Evolutionary conservation across 352 stramenopile species (phyloP).

Genomic region (Globisporangium apiculatum): DNA sequence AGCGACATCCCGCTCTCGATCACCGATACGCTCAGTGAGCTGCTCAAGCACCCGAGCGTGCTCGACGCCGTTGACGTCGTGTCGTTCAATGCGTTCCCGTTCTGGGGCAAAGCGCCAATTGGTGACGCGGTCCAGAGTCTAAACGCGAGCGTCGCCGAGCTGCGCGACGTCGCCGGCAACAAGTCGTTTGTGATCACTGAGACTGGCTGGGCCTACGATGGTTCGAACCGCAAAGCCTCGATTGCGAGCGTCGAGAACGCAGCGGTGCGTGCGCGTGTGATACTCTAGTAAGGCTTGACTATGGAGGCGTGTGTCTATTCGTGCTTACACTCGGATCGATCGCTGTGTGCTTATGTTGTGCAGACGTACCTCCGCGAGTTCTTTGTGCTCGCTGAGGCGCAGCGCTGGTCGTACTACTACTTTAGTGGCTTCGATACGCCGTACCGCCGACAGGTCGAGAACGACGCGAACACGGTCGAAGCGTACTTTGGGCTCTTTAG

Average conservation of each 20-base stretch:
- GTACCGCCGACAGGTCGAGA: slow-evolving; percentile 15
- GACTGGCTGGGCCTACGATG: slow-evolving; percentile 53
- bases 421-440: slow-evolving; percentile 25
- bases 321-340: too few relatives aligned
- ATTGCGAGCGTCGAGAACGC: slow-evolving; percentile 26
- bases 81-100: slow-evolving; percentile 59
- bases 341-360: neutral
- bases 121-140: slow-evolving; percentile 31
- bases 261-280: slow-evolving; percentile 8
- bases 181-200: slow-evolving; percentile 67
- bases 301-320: too few relatives aligned
- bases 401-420: slow-evolving; percentile 26
- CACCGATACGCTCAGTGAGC: slow-evolving; percentile 51
- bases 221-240: slow-evolving; percentile 23
- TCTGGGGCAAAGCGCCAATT: slow-evolving; percentile 46
- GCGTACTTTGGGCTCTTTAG: slow-evolving; percentile 62
- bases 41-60: slow-evolving; percentile 40
- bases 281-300: too few relatives aligned
- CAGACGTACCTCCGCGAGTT: slow-evolving; percentile 61
- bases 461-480: slow-evolving; percentile 37
- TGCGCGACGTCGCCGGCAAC: slow-evolving; percentile 24
- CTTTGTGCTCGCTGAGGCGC: slow-evolving; percentile 36
- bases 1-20: slow-evolving; percentile 50
- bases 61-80: slow-evolving; percentile 56
- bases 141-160: slow-evolving; percentile 33